Conservation (phyloP, 306 rosid genomes). For the Cicer cuneatum region DNA sequence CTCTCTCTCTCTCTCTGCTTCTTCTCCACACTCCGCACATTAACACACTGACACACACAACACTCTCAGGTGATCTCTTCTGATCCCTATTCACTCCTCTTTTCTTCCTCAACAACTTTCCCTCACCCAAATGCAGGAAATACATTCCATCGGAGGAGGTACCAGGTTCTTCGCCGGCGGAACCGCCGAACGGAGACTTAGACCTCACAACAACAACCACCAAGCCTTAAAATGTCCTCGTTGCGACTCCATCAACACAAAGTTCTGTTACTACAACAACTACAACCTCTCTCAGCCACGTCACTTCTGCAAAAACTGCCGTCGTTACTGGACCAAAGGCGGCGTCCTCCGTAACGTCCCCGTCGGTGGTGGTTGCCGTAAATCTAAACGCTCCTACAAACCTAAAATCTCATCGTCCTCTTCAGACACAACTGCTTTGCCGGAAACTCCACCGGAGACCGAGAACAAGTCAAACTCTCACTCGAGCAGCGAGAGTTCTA, state of each 20-base stretch:
- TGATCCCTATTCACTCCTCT: neutral
- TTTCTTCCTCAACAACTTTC: neutral
- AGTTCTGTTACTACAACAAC: constrained; percentile 96
- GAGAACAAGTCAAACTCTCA: constrained; percentile 70
- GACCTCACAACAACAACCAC: constrained; percentile 59
- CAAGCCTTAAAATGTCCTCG: constrained; percentile 86
- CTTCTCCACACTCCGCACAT: constrained; percentile 30
- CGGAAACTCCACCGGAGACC: constrained; percentile 32
- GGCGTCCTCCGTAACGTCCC: constrained; percentile 99
- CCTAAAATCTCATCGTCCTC: constrained; percentile 41
- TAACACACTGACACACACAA: constrained; percentile 43
- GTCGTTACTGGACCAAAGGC: constrained; percentile 98
- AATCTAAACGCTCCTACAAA: constrained; percentile 76
- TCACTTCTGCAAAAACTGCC: constrained; percentile 95
- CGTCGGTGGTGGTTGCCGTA: constrained; percentile 94
- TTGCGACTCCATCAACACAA: constrained; percentile 91
- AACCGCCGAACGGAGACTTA: constrained; percentile 60
- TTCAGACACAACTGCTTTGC: constrained; percentile 5
- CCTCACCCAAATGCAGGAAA: constrained; percentile 73
- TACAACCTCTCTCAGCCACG: constrained; percentile 99
- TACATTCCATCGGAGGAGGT: constrained; percentile 67
- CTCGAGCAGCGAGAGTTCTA: constrained; percentile 92
- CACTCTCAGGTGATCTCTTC: constrained; percentile 36
- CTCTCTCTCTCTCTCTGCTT: neutral
- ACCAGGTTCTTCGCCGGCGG: constrained; percentile 63